Percentiles rank a stretch among this genome's conserved stretches.
Conservation (phyloP, 306 rosid species). For the Quercus berberidifolia region DNA sequence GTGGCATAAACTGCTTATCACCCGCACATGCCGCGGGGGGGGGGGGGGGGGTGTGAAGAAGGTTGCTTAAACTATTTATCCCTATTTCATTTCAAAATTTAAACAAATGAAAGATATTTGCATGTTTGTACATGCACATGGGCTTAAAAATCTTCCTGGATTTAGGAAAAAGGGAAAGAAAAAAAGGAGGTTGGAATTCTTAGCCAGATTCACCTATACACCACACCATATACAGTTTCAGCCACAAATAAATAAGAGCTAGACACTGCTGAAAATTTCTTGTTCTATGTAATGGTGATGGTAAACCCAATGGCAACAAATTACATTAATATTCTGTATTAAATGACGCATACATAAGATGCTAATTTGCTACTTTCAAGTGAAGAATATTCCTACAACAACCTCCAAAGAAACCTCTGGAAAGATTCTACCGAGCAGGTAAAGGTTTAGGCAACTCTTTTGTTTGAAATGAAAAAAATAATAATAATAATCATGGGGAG, state of each 20-base stretch:
- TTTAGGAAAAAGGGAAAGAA: background rate
- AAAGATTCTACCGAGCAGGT: no score
- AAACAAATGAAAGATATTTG: background rate
- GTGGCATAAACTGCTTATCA: no score
- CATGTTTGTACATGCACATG: background rate
- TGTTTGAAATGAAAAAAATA: no score
- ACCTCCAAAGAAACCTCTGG: no score
- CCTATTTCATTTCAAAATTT: background rate
- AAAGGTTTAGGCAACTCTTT: no score
- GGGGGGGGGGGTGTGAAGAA: no score
- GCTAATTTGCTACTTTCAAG: background rate
- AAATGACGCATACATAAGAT: background rate
- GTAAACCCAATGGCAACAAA: background rate
- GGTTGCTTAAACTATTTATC: background rate
- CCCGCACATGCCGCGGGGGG: no score
- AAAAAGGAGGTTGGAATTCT: background rate
- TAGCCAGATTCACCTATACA: background rate
- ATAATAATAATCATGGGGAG: no score
- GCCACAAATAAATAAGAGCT: background rate
- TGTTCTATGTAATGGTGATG: background rate
- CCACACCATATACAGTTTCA: background rate
- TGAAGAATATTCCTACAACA: no score
- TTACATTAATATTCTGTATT: background rate
- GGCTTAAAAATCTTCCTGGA: background rate
- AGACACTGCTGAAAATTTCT: background rate